These are phyloP conservation scores for Sarocladiaceae sp. DNA, from an alignment of 2,329 filamentous ascomycete genomes.

Conservation along the genomic window DNA sequence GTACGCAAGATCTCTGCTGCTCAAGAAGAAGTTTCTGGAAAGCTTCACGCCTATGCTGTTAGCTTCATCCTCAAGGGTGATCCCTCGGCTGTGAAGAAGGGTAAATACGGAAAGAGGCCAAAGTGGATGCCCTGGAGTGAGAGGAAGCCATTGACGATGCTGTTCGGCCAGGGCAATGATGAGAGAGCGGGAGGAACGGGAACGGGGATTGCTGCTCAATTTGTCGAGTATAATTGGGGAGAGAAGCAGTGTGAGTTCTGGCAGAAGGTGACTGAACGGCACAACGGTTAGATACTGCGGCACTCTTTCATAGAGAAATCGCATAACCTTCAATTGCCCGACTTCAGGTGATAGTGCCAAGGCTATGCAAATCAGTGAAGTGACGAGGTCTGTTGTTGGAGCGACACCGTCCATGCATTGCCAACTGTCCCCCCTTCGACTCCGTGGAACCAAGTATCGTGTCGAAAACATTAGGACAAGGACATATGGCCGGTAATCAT, in stretches of 20 bases:
- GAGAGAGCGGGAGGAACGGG: constrained; percentile 38
- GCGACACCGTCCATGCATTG: too few relatives aligned
- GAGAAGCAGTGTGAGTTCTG: constrained; percentile 42
- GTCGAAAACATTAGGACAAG: too few relatives aligned
- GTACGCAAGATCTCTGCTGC: constrained; percentile 29
- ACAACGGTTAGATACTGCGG: too few relatives aligned
- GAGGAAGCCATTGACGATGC: constrained; percentile 31
- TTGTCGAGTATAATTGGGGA: constrained; percentile 36
- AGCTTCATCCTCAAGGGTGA: constrained; percentile 32
- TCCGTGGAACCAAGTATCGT: too few relatives aligned
- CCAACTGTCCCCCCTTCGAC: too few relatives aligned
- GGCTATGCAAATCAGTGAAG: too few relatives aligned
- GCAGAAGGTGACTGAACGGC: too few relatives aligned
- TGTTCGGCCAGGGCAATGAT: constrained; percentile 43
- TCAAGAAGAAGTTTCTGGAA: constrained; percentile 28
- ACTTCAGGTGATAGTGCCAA: too few relatives aligned
- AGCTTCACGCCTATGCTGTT: constrained; percentile 31
- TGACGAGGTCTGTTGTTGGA: too few relatives aligned
- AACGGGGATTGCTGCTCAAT: constrained; percentile 31
- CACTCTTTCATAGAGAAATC: too few relatives aligned
- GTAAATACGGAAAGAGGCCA: constrained; percentile 17
- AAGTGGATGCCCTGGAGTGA: constrained; percentile 21
- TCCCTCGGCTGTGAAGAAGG: constrained; percentile 20
- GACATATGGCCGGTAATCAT: too few relatives aligned
- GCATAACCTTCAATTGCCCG: too few relatives aligned